Conservation (phyloP, 805 yeast genomes). For the Candida dajiaensis region DNA sequence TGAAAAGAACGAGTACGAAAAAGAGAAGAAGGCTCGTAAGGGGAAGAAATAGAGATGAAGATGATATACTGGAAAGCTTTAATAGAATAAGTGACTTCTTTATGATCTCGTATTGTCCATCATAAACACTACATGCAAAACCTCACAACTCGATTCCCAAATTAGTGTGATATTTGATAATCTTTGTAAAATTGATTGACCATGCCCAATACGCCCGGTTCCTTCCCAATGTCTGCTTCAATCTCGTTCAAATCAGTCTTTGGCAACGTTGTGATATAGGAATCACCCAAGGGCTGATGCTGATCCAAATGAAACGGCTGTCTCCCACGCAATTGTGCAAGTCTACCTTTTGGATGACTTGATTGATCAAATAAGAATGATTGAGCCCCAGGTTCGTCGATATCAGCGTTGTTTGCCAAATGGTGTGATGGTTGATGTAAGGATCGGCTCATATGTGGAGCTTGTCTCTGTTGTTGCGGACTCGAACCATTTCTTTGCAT, state of each 20-base stretch:
- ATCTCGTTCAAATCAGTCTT: conserved; percentile 28
- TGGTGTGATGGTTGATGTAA: not conserved
- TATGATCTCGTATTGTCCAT: too few species aligned
- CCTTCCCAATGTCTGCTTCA: conserved; percentile 20
- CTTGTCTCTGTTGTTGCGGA: not conserved
- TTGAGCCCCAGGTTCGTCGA: not conserved
- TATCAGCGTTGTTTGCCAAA: not conserved
- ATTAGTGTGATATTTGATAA: conserved; percentile 1
- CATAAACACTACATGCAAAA: too few species aligned
- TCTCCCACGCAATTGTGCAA: conserved; percentile 8
- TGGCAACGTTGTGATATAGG: conserved; percentile 34
- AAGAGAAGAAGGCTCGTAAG: conserved; percentile 68
- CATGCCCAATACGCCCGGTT: conserved; percentile 68
- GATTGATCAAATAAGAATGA: not conserved
- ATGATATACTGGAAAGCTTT: not conserved
- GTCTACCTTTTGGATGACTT: conserved; percentile 3
- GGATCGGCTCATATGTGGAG: conserved; percentile 1
- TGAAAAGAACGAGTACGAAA: conserved; percentile 86
- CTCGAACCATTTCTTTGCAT: conserved; percentile 23
- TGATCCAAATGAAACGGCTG: conserved; percentile 4
- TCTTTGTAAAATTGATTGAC: conserved; percentile 71
- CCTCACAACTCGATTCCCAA: too few species aligned
- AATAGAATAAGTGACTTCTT: not conserved
- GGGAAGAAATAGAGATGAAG: conserved; percentile 28
- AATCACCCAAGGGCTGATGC: conserved; percentile 33